phyloP scores from a whole-genome alignment of 768 basidiomycete species.

The Rhizopogon rudus region DNA sequence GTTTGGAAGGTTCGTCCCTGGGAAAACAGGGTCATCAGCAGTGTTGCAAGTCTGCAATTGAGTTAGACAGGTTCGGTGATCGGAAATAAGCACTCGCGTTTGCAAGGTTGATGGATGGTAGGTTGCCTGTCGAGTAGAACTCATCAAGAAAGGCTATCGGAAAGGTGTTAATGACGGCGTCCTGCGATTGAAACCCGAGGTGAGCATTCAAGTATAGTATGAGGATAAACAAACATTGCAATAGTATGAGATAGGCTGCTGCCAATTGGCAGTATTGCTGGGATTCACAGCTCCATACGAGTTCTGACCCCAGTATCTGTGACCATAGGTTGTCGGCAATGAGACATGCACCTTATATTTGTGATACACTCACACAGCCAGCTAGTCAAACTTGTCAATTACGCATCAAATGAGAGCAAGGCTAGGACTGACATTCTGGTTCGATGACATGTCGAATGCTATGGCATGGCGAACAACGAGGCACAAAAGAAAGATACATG shows the following conservation, averaged over 20 bases:
- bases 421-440: conserved; percentile 16
- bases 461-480: background rate
- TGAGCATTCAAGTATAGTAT: background rate
- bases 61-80: background rate
- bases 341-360: background rate
- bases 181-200: conserved; percentile 25
- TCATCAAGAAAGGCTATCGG: conserved; percentile 59
- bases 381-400: conserved; percentile 6
- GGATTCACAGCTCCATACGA: conserved; percentile 31
- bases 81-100: conserved; percentile 35
- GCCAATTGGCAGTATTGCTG: conserved; percentile 24
- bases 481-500: conserved; percentile 4
- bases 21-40: conserved; percentile 48
- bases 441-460: conserved; percentile 21
- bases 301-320: conserved; percentile 34
- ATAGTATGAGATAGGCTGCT: conserved; percentile 28
- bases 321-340: background rate
- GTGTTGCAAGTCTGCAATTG: conserved; percentile 56
- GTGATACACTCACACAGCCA: conserved; percentile 18
- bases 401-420: background rate
- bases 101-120: conserved; percentile 56
- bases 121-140: conserved; percentile 53
- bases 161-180: conserved; percentile 51
- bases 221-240: conserved; percentile 16
- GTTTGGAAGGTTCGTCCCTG: conserved; percentile 58